phyloP scores from a whole-genome alignment of 2,329 filamentous ascomycete genomes.

The Venturia carpophila region DNA sequence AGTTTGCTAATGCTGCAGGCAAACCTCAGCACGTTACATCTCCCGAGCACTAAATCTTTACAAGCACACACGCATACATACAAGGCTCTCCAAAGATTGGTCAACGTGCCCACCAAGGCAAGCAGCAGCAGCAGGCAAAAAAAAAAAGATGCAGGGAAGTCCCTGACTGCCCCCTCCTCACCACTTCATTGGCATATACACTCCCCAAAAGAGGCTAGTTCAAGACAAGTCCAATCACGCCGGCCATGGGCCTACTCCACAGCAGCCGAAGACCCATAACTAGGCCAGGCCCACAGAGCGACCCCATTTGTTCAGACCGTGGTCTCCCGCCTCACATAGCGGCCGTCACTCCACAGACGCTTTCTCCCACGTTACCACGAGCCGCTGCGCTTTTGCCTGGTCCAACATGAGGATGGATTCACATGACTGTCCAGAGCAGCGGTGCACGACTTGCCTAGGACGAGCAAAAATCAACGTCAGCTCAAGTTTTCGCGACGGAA shows the following conservation, averaged over 20 bases:
- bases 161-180: background rate
- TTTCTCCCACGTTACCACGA: conserved; percentile 15
- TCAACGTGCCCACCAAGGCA: conserved; percentile 3
- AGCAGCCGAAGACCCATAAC: conserved; percentile 11
- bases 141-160: conserved; percentile 3
- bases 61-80: background rate
- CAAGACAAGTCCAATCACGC: background rate
- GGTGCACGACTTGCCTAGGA: conserved; percentile 22
- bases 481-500: conserved; percentile 12
- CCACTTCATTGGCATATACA: conserved; percentile 2
- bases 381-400: conserved; percentile 11
- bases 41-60: background rate
- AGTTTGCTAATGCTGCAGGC: background rate
- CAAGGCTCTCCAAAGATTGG: background rate
- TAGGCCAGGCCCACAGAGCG: conserved; percentile 10
- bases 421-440: conserved; percentile 23
- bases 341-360: conserved; percentile 20
- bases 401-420: conserved; percentile 20
- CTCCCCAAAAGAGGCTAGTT: background rate
- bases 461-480: conserved; percentile 27
- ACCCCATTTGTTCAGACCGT: conserved; percentile 17
- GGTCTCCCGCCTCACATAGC: conserved; percentile 10
- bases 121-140: too few species aligned
- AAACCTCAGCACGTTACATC: background rate
- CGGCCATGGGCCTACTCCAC: background rate